These are phyloP conservation scores for Saussurea involucrata DNA, from an alignment of 129 eudicot genomes.

Conservation along the genomic window DNA sequence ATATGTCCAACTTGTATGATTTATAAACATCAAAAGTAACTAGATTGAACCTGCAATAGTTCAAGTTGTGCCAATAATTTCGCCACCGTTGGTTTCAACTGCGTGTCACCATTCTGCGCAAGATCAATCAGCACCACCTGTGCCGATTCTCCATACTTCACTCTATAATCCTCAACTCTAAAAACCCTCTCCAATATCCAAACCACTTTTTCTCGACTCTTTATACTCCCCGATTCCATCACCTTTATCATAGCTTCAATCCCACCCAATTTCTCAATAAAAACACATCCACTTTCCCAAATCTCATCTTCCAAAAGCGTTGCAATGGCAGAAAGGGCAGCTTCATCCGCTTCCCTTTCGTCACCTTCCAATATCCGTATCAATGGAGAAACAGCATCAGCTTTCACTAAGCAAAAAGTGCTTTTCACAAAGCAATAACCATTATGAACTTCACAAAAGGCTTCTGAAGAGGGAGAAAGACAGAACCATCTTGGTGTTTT, in stretches of 20 bases:
- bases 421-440: constrained; percentile 53
- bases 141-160: constrained; percentile 58
- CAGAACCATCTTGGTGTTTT: constrained; percentile 68
- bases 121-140: constrained; percentile 69
- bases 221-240: constrained; percentile 45
- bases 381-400: constrained; percentile 53
- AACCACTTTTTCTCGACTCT: constrained; percentile 69
- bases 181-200: constrained; percentile 78
- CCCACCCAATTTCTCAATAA: constrained; percentile 36
- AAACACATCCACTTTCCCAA: constrained; percentile 69
- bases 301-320: constrained; percentile 66
- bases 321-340: constrained; percentile 54
- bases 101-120: constrained; percentile 71
- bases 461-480: constrained; percentile 39
- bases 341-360: constrained; percentile 75
- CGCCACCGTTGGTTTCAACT: constrained; percentile 60
- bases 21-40: constrained; percentile 55
- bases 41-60: constrained; percentile 70
- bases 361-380: constrained; percentile 49
- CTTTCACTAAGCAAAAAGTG: constrained; percentile 75
- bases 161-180: constrained; percentile 56
- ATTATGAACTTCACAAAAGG: constrained; percentile 68
- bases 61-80: constrained; percentile 87
- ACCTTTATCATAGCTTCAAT: constrained; percentile 53
- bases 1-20: constrained; percentile 6